phyloP scores from a whole-genome alignment of 345 rosid genomes.

The Euphorbia tirucalli region DNA sequence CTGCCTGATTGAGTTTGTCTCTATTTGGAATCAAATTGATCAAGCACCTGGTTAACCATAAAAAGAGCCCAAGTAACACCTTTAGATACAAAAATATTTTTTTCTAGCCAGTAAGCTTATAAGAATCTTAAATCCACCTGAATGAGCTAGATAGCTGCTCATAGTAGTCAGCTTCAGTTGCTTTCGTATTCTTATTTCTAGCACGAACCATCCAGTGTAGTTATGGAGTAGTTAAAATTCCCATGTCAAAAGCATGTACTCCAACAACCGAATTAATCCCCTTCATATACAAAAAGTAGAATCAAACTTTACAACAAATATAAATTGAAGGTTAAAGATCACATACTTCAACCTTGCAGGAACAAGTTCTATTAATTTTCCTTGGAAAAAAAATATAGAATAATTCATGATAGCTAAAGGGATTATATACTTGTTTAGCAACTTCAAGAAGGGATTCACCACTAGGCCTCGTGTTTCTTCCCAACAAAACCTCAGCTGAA shows the following conservation, averaged over 20 bases:
- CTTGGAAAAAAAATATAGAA: neutral
- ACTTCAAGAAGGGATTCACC: slow-evolving; percentile 83
- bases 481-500: slow-evolving; percentile 63
- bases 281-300: slow-evolving; percentile 29
- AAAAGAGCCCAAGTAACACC: slow-evolving; percentile 1
- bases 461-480: slow-evolving; percentile 95
- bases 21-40: slow-evolving; percentile 56
- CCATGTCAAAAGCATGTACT: slow-evolving; percentile 59
- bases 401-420: neutral
- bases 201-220: slow-evolving; percentile 95
- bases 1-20: slow-evolving; percentile 20
- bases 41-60: slow-evolving; percentile 47
- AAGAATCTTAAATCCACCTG: slow-evolving; percentile 36
- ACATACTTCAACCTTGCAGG: neutral
- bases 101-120: neutral
- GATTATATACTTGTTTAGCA: slow-evolving; percentile 53
- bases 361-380: neutral
- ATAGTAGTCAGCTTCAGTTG: slow-evolving; percentile 70
- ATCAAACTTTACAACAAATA: neutral
- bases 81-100: neutral
- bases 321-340: neutral
- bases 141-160: slow-evolving; percentile 71
- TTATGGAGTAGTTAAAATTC: slow-evolving; percentile 88
- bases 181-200: slow-evolving; percentile 63
- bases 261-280: slow-evolving; percentile 70